Percentiles rank a stretch among this genome's conserved stretches.
Evolutionary conservation across 1,284 basidiomycete genomes (phyloP).

Genomic region (Leucoagaricus sp.): DNA sequence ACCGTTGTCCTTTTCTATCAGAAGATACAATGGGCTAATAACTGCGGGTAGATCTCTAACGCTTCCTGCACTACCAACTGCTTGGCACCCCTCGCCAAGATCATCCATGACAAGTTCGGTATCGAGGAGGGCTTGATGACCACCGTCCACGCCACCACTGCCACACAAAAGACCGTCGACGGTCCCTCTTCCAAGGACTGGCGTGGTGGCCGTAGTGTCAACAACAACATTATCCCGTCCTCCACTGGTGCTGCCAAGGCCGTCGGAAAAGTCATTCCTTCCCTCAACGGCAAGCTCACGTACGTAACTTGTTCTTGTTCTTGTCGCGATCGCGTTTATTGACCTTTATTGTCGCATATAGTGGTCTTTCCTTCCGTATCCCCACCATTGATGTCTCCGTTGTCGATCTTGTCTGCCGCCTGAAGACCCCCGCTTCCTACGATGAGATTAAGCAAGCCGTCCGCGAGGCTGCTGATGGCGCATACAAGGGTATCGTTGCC

Average conservation of each 20-base stretch:
- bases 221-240: constrained; percentile 99
- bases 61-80: constrained; percentile 99
- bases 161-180: constrained; percentile 99
- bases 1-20: constrained; percentile 11
- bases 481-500: constrained; percentile 82
- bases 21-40: background rate
- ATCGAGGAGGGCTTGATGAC: constrained; percentile 98
- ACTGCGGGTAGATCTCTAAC: constrained; percentile 79
- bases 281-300: constrained; percentile 97
- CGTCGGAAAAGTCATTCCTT: constrained; percentile 98
- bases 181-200: constrained; percentile 95
- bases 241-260: constrained; percentile 99
- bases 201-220: constrained; percentile 96
- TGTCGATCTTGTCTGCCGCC: constrained; percentile 94
- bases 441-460: constrained; percentile 91
- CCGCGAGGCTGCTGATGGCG: constrained; percentile 80
- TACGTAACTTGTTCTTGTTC: constrained; percentile 36
- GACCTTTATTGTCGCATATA: constrained; percentile 28
- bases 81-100: constrained; percentile 97
- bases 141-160: constrained; percentile 96
- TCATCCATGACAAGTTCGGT: constrained; percentile 95
- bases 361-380: constrained; percentile 97
- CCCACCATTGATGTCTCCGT: constrained; percentile 98
- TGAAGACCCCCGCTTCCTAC: constrained; percentile 86
- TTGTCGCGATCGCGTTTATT: constrained; percentile 9